Conservation (phyloP, 768 basidiomycete genomes). For the Candolleomyces eurysporus region DNA sequence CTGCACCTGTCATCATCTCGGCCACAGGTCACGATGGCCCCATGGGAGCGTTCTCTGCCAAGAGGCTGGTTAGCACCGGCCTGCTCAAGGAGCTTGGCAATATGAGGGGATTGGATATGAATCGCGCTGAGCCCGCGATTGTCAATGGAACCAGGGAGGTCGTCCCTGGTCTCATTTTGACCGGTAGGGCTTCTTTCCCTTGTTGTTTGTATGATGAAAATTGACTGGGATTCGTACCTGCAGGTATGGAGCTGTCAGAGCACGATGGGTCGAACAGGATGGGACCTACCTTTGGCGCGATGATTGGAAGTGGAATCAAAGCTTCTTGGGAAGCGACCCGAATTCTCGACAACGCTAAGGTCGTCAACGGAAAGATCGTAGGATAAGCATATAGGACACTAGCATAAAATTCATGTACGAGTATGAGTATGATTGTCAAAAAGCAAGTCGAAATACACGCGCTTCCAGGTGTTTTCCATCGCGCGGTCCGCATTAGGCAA, state of each 20-base stretch:
- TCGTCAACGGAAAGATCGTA: conserved; percentile 57
- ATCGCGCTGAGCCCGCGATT: conserved; percentile 77
- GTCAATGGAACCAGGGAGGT: conserved; percentile 78
- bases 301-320: conserved; percentile 76
- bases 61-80: conserved; percentile 74
- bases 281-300: conserved; percentile 78
- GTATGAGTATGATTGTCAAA: not conserved
- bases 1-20: conserved; percentile 70
- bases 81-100: conserved; percentile 71
- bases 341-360: conserved; percentile 44
- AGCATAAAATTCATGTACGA: not conserved
- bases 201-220: not conserved
- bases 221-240: conserved; percentile 8
- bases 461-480: too few relatives aligned
- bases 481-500: too few relatives aligned
- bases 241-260: conserved; percentile 82
- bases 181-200: conserved; percentile 44
- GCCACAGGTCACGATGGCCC: conserved; percentile 78
- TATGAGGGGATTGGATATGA: conserved; percentile 82
- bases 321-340: conserved; percentile 65
- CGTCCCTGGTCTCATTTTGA: conserved; percentile 70
- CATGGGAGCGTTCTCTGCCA: conserved; percentile 82
- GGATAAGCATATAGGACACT: conserved; percentile 20
- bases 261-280: conserved; percentile 78
- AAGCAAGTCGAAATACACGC: not conserved